A percentile compares a stretch with the other conserved stretches of the same genome.
These are phyloP conservation scores for Henckelia pumila DNA, from an alignment of 257 asterid species.

Conservation along the genomic window DNA sequence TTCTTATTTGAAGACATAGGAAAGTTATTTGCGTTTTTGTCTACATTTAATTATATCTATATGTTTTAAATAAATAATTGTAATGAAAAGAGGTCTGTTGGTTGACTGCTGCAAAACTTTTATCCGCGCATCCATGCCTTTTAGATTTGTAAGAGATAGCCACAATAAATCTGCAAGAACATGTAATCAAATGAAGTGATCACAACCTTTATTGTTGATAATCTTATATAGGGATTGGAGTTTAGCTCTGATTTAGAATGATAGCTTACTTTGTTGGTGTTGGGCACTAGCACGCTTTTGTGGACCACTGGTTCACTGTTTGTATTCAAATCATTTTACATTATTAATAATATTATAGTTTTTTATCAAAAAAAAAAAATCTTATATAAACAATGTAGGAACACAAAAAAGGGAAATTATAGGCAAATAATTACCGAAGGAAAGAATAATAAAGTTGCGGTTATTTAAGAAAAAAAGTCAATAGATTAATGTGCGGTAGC, in stretches of 20 bases:
- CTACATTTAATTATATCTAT: conserved; percentile 14
- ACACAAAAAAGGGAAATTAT: neutral
- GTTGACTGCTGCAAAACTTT: conserved; percentile 21
- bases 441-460: conserved; percentile 3
- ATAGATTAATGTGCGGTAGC: conserved; percentile 14
- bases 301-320: no score
- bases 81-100: conserved; percentile 20
- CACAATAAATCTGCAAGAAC: neutral
- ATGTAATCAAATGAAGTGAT: neutral
- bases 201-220: neutral
- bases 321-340: no score
- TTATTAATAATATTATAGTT: no score
- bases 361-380: no score
- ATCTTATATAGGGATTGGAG: no score
- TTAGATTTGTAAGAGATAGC: conserved; percentile 14
- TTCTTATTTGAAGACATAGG: conserved; percentile 20
- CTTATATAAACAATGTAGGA: neutral
- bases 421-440: neutral
- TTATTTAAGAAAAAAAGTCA: neutral
- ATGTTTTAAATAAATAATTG: conserved; percentile 15
- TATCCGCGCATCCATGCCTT: conserved; percentile 2
- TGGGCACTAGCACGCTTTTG: no score
- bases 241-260: no score
- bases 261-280: no score
- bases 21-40: neutral